Conservation (phyloP, 768 basidiomycete genomes). For the Naematelia aurantialba region DNA sequence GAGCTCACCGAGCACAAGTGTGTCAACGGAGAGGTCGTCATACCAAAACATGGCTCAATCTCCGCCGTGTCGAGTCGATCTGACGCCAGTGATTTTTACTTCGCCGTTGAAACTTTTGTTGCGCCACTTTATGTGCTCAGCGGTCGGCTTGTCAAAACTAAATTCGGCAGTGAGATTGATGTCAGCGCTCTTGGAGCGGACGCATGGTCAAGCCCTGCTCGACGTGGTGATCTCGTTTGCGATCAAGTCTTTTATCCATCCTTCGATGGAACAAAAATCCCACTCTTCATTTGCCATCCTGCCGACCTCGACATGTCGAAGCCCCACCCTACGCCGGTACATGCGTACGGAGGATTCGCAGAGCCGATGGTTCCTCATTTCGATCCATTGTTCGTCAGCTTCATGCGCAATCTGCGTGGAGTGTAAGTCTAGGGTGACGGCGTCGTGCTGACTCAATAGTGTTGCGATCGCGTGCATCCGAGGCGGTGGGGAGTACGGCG, state of each 20-base stretch:
- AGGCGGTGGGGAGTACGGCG: slow-evolving; percentile 21
- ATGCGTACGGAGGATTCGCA: slow-evolving; percentile 17
- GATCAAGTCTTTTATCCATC: slow-evolving; percentile 16
- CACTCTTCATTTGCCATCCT: slow-evolving; percentile 16
- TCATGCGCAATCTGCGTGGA: slow-evolving; percentile 16
- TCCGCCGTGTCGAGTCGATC: slow-evolving; percentile 6
- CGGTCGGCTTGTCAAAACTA: neutral
- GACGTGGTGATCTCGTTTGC: slow-evolving; percentile 18
- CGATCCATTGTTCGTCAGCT: slow-evolving; percentile 14
- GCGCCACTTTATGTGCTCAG: slow-evolving; percentile 14
- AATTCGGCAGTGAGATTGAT: slow-evolving; percentile 7
- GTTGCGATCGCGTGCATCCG: slow-evolving; percentile 18
- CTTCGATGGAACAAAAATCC: slow-evolving; percentile 14
- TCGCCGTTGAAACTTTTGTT: slow-evolving; percentile 17
- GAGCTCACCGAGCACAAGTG: too few relatives aligned
- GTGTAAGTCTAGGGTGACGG: slow-evolving; percentile 12
- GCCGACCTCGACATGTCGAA: slow-evolving; percentile 15
- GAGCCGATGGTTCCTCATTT: slow-evolving; percentile 11
- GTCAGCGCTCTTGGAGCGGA: slow-evolving; percentile 4
- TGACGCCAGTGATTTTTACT: slow-evolving; percentile 15
- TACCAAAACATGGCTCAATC: slow-evolving; percentile 17
- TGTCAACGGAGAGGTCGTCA: slow-evolving; percentile 6
- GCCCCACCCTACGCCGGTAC: slow-evolving; percentile 11
- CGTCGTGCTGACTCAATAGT: neutral
- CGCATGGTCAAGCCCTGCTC: too few relatives aligned